These are phyloP conservation scores for Lentinula sp. DNA, from an alignment of 768 basidiomycete genomes.

Conservation along the genomic window DNA sequence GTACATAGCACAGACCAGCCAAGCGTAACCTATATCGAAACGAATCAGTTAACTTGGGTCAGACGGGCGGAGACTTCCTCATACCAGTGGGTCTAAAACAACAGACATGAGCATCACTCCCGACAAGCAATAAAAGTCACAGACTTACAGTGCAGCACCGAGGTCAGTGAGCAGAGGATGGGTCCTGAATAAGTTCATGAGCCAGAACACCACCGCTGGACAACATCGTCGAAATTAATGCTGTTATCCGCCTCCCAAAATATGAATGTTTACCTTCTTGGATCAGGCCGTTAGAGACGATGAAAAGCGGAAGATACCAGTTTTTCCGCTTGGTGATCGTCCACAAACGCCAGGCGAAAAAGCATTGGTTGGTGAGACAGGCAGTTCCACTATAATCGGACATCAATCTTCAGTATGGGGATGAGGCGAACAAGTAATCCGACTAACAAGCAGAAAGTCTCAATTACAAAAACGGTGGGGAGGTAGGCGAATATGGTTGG, in stretches of 20 bases:
- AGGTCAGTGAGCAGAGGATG: background rate
- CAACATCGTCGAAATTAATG: background rate
- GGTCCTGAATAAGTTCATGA: background rate
- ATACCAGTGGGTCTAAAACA: constrained; percentile 1
- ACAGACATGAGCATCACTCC: too few relatives aligned
- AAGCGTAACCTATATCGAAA: background rate
- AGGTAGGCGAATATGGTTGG: background rate
- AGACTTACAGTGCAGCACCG: background rate
- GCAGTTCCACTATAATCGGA: background rate
- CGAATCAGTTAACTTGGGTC: background rate
- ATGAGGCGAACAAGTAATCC: background rate
- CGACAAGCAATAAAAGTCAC: background rate
- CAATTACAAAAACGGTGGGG: background rate
- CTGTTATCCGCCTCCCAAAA: background rate
- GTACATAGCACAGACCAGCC: constrained; percentile 2
- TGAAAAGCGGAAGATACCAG: constrained; percentile 2
- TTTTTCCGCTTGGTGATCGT: constrained; percentile 2
- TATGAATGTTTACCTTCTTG: background rate
- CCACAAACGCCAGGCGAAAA: constrained; percentile 6
- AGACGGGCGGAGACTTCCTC: background rate
- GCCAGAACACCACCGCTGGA: background rate
- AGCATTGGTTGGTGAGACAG: background rate
- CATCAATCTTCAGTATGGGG: background rate
- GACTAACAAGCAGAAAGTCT: constrained; percentile 2
- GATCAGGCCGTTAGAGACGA: background rate